Percentiles rank a stretch among this genome's conserved stretches.
phyloP scores from a whole-genome alignment of 148 eudicot genomes.

The Silene latifolia region DNA sequence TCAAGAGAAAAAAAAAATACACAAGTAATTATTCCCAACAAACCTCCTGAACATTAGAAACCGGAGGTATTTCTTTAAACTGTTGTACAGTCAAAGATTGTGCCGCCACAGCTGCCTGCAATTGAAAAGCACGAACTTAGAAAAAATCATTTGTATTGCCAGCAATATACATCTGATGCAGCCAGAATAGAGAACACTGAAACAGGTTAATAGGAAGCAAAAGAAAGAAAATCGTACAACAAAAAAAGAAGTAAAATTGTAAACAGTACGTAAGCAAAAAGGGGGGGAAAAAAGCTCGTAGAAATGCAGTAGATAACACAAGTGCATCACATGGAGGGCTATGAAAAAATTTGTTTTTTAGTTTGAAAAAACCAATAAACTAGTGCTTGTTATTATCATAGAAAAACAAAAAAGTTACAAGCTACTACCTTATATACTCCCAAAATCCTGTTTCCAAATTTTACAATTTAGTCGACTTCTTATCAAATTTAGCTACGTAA shows the following conservation, averaged over 20 bases:
- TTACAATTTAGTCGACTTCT: background rate
- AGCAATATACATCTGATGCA: background rate
- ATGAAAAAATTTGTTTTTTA: too few species aligned
- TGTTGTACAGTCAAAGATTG: conserved; percentile 38
- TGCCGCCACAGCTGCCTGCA: conserved; percentile 57
- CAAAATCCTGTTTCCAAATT: background rate
- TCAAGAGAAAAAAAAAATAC: background rate
- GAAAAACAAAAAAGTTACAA: background rate
- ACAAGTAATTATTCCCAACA: background rate
- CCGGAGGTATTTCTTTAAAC: conserved; percentile 30
- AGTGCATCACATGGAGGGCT: background rate
- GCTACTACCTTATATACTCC: background rate
- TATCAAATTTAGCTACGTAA: background rate
- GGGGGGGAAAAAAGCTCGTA: background rate
- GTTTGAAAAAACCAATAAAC: background rate
- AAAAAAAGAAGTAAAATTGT: background rate
- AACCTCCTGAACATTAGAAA: conserved; percentile 53
- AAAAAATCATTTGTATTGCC: background rate
- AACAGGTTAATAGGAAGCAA: background rate
- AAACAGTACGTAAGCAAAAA: background rate
- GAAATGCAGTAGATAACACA: too few species aligned
- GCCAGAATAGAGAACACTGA: background rate
- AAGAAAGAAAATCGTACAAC: background rate
- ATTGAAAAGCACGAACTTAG: conserved; percentile 1
- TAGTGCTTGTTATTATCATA: background rate